Percentiles rank a stretch among this genome's conserved stretches.
Evolutionary conservation across 768 basidiomycete genomes (phyloP).

Genomic region (Favolaschia claudopus): DNA sequence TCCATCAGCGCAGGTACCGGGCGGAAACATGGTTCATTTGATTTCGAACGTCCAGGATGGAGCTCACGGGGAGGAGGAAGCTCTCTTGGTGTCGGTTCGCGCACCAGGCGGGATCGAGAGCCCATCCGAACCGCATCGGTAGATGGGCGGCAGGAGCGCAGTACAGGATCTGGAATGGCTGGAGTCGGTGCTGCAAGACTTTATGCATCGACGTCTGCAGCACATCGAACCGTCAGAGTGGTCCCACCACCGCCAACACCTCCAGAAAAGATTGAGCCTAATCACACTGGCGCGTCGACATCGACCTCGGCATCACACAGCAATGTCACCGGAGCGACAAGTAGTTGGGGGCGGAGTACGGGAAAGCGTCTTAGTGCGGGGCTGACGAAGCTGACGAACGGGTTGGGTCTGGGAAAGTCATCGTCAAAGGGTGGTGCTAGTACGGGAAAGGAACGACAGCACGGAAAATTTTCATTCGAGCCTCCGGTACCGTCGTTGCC

Average conservation of each 20-base stretch:
- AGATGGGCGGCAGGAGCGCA: constrained; percentile 3
- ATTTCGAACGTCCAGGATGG: constrained; percentile 75
- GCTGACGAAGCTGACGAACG: constrained; percentile 54
- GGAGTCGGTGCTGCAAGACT: constrained; percentile 23
- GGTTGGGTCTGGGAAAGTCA: constrained; percentile 38
- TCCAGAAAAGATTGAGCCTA: constrained; percentile 40
- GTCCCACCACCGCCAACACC: constrained; percentile 29
- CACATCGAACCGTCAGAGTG: constrained; percentile 24
- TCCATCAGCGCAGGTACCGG: constrained; percentile 5
- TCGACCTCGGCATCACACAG: constrained; percentile 45
- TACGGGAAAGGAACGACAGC: constrained; percentile 47
- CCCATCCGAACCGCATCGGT: constrained; percentile 19
- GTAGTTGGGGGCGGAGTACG: constrained; percentile 30
- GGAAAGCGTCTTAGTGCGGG: constrained; percentile 65
- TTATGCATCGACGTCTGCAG: constrained; percentile 22
- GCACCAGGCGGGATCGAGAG: constrained; percentile 38
- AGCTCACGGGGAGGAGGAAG: constrained; percentile 49
- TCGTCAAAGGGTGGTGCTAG: constrained; percentile 38
- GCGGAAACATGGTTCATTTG: constrained; percentile 74
- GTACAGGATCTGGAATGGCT: constrained; percentile 18
- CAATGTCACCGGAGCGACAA: constrained; percentile 35
- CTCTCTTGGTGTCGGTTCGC: constrained; percentile 39
- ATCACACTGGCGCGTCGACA: constrained; percentile 48
- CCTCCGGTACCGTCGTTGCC: constrained; percentile 65
- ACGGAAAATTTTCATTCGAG: constrained; percentile 74